Percentiles rank a stretch among this genome's conserved stretches.
Conservation (phyloP, 140 eudicot species). For the Oenanthe javanica region DNA sequence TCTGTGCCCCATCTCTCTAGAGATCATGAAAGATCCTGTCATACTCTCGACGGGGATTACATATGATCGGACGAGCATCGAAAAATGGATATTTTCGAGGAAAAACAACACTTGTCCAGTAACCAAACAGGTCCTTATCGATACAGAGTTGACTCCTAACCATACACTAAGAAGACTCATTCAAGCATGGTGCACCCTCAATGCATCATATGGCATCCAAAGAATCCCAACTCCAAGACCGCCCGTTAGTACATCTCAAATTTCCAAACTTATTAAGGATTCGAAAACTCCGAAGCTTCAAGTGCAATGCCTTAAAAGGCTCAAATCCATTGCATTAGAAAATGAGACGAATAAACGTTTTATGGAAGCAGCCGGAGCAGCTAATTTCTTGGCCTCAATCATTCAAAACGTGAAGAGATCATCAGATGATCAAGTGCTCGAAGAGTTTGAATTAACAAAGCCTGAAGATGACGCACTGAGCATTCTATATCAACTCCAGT, state of each 20-base stretch:
- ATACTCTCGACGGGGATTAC: constrained; percentile 42
- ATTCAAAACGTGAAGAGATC: neutral
- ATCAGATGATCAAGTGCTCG: neutral
- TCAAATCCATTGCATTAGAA: constrained; percentile 30
- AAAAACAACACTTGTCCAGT: constrained; percentile 35
- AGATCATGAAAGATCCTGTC: constrained; percentile 48
- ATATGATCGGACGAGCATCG: constrained; percentile 46
- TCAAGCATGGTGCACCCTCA: constrained; percentile 53
- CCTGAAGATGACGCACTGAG: constrained; percentile 31
- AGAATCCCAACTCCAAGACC: constrained; percentile 44
- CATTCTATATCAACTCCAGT: constrained; percentile 21
- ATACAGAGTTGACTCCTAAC: constrained; percentile 38
- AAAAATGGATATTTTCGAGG: constrained; percentile 31
- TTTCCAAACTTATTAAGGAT: constrained; percentile 26
- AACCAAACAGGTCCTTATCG: constrained; percentile 30
- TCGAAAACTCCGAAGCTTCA: constrained; percentile 23
- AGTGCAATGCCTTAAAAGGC: constrained; percentile 14
- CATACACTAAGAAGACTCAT: constrained; percentile 36
- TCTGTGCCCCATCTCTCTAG: constrained; percentile 41
- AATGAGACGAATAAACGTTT: constrained; percentile 25
- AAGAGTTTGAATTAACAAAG: neutral
- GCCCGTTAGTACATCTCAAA: constrained; percentile 28
- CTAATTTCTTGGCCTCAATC: constrained; percentile 27
- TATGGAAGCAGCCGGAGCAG: constrained; percentile 27
- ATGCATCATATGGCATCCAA: constrained; percentile 33